Percentiles rank a stretch among this genome's conserved stretches.
These are phyloP conservation scores for Kodamaea suecica DNA, from an alignment of 1,139 yeast species.

Conservation along the genomic window DNA sequence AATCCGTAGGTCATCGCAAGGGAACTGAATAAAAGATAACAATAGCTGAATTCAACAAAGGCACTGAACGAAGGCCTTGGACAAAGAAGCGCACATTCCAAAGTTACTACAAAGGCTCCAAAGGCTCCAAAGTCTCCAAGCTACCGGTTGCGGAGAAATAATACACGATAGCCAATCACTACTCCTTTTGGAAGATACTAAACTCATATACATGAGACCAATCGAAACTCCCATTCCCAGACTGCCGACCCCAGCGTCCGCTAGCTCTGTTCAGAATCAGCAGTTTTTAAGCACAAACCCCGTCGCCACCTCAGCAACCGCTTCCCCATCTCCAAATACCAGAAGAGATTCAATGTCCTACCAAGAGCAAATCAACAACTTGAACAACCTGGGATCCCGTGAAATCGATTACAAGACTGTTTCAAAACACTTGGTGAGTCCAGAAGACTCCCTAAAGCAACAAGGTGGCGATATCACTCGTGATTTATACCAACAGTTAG, in stretches of 20 bases:
- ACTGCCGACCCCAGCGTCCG: constrained; percentile 4
- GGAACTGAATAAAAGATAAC: no score
- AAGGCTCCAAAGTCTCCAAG: no score
- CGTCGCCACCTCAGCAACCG: background rate
- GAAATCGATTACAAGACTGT: constrained; percentile 32
- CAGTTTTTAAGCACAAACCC: constrained; percentile 1
- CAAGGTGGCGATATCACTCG: constrained; percentile 77
- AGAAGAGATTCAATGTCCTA: constrained; percentile 12
- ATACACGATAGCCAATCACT: no score
- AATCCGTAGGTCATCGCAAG: no score
- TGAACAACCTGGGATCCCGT: constrained; percentile 7
- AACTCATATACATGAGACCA: no score
- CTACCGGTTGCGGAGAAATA: no score
- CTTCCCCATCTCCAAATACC: constrained; percentile 1
- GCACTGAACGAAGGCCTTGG: no score
- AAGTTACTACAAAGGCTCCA: no score
- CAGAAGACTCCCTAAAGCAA: constrained; percentile 41
- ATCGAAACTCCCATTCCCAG: background rate
- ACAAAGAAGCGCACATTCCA: no score
- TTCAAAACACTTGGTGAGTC: constrained; percentile 33
- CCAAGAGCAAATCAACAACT: constrained; percentile 3
- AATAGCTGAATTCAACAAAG: no score
- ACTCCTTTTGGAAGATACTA: no score
- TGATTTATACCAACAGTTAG: constrained; percentile 46
- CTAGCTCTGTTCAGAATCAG: background rate